Conservation (phyloP, 371 early-diverging fungal genomes). For the Cokeromyces recurvatus region DNA sequence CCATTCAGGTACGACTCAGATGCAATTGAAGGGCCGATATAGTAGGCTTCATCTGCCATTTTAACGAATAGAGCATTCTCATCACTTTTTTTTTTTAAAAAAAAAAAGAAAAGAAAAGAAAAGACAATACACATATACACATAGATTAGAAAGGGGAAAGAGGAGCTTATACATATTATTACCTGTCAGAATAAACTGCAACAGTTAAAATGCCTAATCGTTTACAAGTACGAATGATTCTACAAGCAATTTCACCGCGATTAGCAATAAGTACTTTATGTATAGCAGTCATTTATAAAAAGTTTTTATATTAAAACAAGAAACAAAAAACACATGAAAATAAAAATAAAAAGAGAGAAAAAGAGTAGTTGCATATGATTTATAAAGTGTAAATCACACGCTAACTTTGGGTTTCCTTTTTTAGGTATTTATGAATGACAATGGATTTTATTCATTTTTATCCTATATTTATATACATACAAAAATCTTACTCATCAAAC, state of each 20-base stretch:
- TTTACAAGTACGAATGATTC: slow-evolving; percentile 84
- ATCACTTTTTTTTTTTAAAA: slow-evolving; percentile 81
- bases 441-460: too few relatives aligned
- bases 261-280: slow-evolving; percentile 96
- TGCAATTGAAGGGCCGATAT: slow-evolving; percentile 70
- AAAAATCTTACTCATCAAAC: too few relatives aligned
- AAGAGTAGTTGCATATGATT: not conserved
- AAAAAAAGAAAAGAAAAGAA: too few relatives aligned
- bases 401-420: slow-evolving; percentile 11
- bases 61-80: slow-evolving; percentile 75
- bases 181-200: slow-evolving; percentile 90
- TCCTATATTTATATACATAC: too few relatives aligned
- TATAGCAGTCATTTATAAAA: slow-evolving; percentile 35
- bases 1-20: slow-evolving; percentile 67
- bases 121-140: too few relatives aligned
- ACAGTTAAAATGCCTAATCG: slow-evolving; percentile 87
- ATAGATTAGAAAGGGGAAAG: too few relatives aligned
- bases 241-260: slow-evolving; percentile 94
- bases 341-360: not conserved
- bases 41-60: slow-evolving; percentile 79
- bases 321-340: slow-evolving; percentile 2
- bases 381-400: slow-evolving; percentile 8
- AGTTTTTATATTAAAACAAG: not conserved
- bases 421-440: slow-evolving; percentile 7
- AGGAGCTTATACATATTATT: not conserved